Base-by-base conservation (phyloP, 78 protist genomes). In the Protostelium mycophagum region DNA sequence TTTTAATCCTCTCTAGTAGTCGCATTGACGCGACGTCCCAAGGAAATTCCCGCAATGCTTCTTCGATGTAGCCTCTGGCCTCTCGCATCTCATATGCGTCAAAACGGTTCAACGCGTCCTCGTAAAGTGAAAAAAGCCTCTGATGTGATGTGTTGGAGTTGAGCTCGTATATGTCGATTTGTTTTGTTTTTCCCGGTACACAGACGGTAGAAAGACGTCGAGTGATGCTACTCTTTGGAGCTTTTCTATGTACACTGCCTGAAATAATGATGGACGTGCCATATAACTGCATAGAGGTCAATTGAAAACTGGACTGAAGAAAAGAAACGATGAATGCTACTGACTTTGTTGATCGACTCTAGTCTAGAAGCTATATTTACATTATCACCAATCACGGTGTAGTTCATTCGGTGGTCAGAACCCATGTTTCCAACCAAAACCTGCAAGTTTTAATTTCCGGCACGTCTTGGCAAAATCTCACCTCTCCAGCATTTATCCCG, bases 331-430 rank as follows among this genome's bases (percentile, higher is more conserved):
- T 16, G 73, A 25, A 25, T 25, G 73, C 31, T 5, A 25, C 16
- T 51, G 31, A 51, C 73, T 16, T 51, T 51, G 73, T 51, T 51
- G 73, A 51, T 51, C 31, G 31, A 5, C 16, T 51, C 73, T 51
- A 51, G 73, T 25, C 96, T 38, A 1, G 92, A 88, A 34, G 96
- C 90, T n/a, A 88, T 23, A 38, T 94, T 94, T 38, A 94, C 96
- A 1, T 25, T 36, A 83, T 88, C 88, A 0, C 92, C 93, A n/a
- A 94, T 87, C 0, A 87, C 91, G 28, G 96, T 94, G 87, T 36
- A 86, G 38, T 87, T 38, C 91, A 94, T 51, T 28, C 96, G 89
- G 31, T 37, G 35, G 34, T 9, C 39, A 28, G 36, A 90, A 28
- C 96, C 96, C 34, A 93, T 36, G 35, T 85, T 93, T 0, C 96